Percentiles rank a stretch among this genome's conserved stretches.
phyloP scores from a whole-genome alignment of 2,329 filamentous ascomycete species.

The Talaromyces verruculosus region DNA sequence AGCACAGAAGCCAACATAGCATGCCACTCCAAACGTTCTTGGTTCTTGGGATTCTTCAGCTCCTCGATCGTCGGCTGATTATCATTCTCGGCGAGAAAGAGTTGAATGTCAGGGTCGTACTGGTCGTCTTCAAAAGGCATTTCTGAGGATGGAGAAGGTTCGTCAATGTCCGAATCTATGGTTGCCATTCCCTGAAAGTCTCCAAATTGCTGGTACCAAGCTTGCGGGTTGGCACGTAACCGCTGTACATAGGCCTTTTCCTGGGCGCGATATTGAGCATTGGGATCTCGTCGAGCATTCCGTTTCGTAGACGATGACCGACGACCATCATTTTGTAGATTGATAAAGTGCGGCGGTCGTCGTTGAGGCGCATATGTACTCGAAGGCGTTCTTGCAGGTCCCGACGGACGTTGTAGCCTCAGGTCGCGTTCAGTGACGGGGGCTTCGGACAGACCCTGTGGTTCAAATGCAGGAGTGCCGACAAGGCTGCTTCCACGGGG shows the following conservation, averaged over 20 bases:
- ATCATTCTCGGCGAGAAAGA: constrained; percentile 90
- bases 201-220: constrained; percentile 63
- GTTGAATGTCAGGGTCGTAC: constrained; percentile 86
- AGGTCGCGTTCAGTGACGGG: constrained; percentile 35
- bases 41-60: constrained; percentile 79
- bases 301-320: constrained; percentile 60
- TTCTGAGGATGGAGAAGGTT: constrained; percentile 84
- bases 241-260: constrained; percentile 94
- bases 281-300: constrained; percentile 60
- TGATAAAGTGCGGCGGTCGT: constrained; percentile 54
- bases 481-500: constrained; percentile 47
- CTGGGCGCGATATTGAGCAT: constrained; percentile 75
- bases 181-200: constrained; percentile 71
- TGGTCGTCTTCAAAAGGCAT: constrained; percentile 76
- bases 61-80: constrained; percentile 87
- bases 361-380: constrained; percentile 71
- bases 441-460: constrained; percentile 31
- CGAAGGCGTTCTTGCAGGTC: constrained; percentile 70
- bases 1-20: constrained; percentile 95
- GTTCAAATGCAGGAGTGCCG: constrained; percentile 45
- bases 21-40: constrained; percentile 94
- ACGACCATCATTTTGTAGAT: constrained; percentile 50
- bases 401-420: constrained; percentile 65
- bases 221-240: constrained; percentile 74
- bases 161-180: constrained; percentile 80